phyloP scores from a whole-genome alignment of 169 alveolate species.

The Babesia sp. region DNA sequence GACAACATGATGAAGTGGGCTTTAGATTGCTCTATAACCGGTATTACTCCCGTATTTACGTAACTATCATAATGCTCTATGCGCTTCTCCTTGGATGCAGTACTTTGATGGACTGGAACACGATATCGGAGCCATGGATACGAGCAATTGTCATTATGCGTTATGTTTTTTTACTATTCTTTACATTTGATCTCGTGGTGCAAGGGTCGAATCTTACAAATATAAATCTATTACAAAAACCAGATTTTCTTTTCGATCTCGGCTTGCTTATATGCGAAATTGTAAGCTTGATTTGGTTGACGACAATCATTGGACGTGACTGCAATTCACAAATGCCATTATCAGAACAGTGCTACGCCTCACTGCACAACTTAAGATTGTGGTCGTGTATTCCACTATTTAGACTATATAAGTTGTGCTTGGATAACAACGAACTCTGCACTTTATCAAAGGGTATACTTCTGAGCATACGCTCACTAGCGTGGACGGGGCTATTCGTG shows the following conservation, averaged over 20 bases:
- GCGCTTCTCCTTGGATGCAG: conserved; percentile 27
- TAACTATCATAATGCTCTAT: not conserved
- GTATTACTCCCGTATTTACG: not conserved
- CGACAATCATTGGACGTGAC: not conserved
- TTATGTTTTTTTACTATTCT: not conserved
- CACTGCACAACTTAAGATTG: not conserved
- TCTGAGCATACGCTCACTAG: conserved; percentile 34
- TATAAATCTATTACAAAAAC: not conserved
- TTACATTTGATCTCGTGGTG: conserved; percentile 6
- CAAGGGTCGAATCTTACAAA: not conserved
- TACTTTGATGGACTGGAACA: conserved; percentile 24
- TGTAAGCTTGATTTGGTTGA: not conserved
- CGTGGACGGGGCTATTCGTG: conserved; percentile 56
- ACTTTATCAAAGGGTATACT: conserved; percentile 41
- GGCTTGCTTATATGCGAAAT: conserved; percentile 3
- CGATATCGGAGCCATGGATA: conserved; percentile 13
- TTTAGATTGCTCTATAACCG: not conserved
- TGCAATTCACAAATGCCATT: not conserved
- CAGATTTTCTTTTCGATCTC: conserved; percentile 1
- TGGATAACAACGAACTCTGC: not conserved
- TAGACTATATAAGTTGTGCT: conserved; percentile 52
- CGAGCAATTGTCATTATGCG: not conserved
- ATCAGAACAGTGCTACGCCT: not conserved
- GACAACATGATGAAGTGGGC: not conserved
- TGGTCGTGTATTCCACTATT: conserved; percentile 17